A percentile compares a stretch with the other conserved stretches of the same genome.
Conservation (phyloP, 495 filamentous ascomycete species). For the Aspergillus steynii region DNA sequence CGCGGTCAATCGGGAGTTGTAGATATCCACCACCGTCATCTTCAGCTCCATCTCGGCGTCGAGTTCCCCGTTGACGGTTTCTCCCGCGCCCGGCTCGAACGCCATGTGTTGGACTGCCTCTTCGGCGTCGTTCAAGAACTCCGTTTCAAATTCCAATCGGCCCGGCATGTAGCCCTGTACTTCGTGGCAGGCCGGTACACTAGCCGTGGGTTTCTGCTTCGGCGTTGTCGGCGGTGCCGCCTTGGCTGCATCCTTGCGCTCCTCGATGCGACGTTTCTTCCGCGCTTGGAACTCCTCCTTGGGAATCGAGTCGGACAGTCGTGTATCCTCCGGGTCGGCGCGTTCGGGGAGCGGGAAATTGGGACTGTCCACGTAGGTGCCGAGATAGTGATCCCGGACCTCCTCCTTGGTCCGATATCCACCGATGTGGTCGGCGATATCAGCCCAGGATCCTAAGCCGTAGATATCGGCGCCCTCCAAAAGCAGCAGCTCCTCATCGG, state of each 20-base stretch:
- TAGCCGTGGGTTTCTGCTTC: constrained; percentile 93
- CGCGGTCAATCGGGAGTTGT: constrained; percentile 87
- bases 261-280: constrained; percentile 94
- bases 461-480: constrained; percentile 98
- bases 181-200: constrained; percentile 92
- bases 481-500: constrained; percentile 90
- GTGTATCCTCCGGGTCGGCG: constrained; percentile 76
- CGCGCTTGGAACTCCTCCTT: constrained; percentile 89
- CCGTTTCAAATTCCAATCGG: constrained; percentile 94
- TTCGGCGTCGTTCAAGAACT: constrained; percentile 96
- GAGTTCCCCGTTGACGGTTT: constrained; percentile 79
- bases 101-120: constrained; percentile 98
- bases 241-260: constrained; percentile 84
- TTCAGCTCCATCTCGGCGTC: constrained; percentile 97
- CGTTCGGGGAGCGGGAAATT: constrained; percentile 84
- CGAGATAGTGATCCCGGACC: constrained; percentile 87
- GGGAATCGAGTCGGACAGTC: constrained; percentile 73
- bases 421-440: constrained; percentile 97
- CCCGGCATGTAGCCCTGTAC: constrained; percentile 99
- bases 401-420: constrained; percentile 93
- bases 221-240: constrained; percentile 80
- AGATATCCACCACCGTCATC: constrained; percentile 97
- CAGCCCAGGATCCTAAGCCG: constrained; percentile 94
- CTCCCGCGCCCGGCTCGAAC: constrained; percentile 92
- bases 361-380: constrained; percentile 79